Percentiles rank a stretch among this genome's conserved stretches.
These are phyloP conservation scores for Colletotrichum abscissum DNA, from an alignment of 2,329 filamentous ascomycete genomes.

Conservation along the genomic window DNA sequence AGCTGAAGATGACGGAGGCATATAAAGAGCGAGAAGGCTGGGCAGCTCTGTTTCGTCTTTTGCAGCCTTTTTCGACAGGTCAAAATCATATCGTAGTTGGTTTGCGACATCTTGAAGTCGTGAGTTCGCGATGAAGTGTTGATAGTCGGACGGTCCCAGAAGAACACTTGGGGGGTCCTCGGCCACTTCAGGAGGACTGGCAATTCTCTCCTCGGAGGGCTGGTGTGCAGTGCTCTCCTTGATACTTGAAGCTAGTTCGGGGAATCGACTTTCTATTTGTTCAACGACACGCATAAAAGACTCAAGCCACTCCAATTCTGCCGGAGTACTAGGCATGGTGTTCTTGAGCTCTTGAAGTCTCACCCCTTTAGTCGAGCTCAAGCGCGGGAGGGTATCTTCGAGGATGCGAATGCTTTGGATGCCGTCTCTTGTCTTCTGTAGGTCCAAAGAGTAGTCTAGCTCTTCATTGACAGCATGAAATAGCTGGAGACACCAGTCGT, in stretches of 20 bases:
- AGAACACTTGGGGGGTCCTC: neutral
- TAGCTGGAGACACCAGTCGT: neutral
- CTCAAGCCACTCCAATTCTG: conserved; percentile 8
- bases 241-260: neutral
- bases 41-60: neutral
- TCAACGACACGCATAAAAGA: neutral
- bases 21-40: conserved; percentile 1
- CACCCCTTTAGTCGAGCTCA: neutral
- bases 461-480: neutral
- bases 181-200: neutral
- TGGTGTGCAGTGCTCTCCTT: neutral
- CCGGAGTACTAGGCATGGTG: neutral
- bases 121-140: neutral
- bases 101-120: neutral
- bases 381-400: neutral
- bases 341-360: neutral
- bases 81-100: neutral
- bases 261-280: neutral
- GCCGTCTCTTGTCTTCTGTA: neutral
- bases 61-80: neutral
- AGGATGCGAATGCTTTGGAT: neutral
- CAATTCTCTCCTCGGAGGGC: neutral
- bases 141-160: neutral
- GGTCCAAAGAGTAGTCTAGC: neutral
- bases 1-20: neutral